Evolutionary conservation across 495 filamentous ascomycete genomes (phyloP).

Genomic region (Penicillium fimorum): DNA sequence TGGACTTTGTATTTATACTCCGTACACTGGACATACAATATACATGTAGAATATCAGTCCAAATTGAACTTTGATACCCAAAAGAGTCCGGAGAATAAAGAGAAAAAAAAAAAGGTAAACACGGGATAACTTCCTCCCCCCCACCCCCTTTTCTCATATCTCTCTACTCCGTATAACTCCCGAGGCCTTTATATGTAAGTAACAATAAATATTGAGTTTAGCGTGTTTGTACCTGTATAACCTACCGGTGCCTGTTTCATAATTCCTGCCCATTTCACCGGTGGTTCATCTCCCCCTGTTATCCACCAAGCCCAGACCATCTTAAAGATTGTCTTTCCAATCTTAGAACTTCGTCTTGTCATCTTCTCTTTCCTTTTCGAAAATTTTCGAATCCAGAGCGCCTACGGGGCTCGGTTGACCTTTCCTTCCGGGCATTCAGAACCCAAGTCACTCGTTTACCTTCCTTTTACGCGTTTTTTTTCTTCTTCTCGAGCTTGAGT

Average conservation of each 20-base stretch:
- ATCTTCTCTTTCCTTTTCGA: slow-evolving; percentile 16
- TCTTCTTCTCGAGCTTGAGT: slow-evolving; percentile 25
- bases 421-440: slow-evolving; percentile 24
- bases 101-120: neutral
- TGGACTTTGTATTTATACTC: neutral
- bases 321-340: slow-evolving; percentile 10
- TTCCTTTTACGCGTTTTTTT: slow-evolving; percentile 16
- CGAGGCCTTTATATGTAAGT: neutral
- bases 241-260: slow-evolving; percentile 3
- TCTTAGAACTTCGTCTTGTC: slow-evolving; percentile 15
- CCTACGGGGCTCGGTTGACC: slow-evolving; percentile 24
- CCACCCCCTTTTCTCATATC: slow-evolving; percentile 1
- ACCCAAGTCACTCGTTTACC: slow-evolving; percentile 39
- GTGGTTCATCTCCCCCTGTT: slow-evolving; percentile 10
- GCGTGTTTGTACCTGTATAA: neutral
- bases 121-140: neutral
- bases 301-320: slow-evolving; percentile 24
- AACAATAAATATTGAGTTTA: slow-evolving; percentile 5
- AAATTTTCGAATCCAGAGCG: slow-evolving; percentile 13
- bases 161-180: neutral
- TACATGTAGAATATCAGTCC: neutral
- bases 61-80: neutral
- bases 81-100: neutral
- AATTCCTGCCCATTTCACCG: slow-evolving; percentile 8
- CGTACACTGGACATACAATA: neutral